A percentile compares a stretch with the other conserved stretches of the same genome.
Conservation (phyloP, 176 grass and related monocot genomes). For the Musa beccarii region DNA sequence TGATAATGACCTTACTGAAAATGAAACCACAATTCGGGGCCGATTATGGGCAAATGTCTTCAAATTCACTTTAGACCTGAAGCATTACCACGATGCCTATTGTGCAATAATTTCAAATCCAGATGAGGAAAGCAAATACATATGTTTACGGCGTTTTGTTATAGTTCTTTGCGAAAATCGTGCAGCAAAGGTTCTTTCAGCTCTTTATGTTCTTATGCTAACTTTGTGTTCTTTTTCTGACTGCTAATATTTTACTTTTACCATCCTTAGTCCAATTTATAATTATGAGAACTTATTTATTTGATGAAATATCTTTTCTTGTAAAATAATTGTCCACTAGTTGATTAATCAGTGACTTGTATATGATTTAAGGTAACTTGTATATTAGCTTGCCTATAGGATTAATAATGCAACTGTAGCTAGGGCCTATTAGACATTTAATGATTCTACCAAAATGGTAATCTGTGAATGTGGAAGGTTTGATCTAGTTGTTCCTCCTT, state of each 20-base stretch:
- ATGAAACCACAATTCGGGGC: conserved; percentile 47
- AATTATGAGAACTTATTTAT: neutral
- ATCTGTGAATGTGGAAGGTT: neutral
- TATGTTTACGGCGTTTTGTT: conserved; percentile 85
- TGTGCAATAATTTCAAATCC: conserved; percentile 82
- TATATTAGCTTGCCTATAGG: neutral
- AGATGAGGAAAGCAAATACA: conserved; percentile 82
- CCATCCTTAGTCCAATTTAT: neutral
- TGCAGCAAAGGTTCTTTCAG: conserved; percentile 63
- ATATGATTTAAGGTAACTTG: neutral
- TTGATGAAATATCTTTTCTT: neutral
- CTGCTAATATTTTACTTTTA: conserved; percentile 5
- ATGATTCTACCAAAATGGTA: neutral
- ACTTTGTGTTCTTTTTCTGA: neutral
- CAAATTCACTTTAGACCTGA: conserved; percentile 77
- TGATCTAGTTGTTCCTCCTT: neutral
- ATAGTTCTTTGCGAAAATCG: conserved; percentile 87
- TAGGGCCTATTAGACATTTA: neutral
- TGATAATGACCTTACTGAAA: conserved; percentile 40
- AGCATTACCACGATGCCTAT: conserved; percentile 79
- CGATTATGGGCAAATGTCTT: conserved; percentile 85
- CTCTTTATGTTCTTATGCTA: neutral
- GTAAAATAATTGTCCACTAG: neutral
- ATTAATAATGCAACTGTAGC: neutral
- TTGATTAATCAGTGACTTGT: neutral